Conservation (phyloP, 1,139 yeast genomes). For the Magnusiomyces clavatus region DNA sequence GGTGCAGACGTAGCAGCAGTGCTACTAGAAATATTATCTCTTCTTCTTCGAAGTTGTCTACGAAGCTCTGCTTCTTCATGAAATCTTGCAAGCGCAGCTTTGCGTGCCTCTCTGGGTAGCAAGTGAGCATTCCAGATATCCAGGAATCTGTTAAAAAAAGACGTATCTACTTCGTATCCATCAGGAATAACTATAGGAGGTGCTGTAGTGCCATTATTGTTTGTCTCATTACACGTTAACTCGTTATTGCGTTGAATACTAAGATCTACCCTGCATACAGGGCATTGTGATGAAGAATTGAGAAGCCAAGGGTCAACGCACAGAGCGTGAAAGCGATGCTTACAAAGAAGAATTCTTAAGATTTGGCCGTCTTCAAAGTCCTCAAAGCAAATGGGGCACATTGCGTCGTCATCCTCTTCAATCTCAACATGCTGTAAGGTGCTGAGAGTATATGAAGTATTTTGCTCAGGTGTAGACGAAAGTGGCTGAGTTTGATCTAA, state of each 20-base stretch:
- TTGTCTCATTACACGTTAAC: not conserved
- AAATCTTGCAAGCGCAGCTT: constrained; percentile 27
- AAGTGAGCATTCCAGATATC: constrained; percentile 32
- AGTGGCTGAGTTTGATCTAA: not conserved
- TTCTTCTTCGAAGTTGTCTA: constrained; percentile 17
- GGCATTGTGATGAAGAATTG: constrained; percentile 70
- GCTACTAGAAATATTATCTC: not conserved
- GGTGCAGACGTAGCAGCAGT: not conserved
- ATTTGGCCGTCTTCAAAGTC: constrained; percentile 47
- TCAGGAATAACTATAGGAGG: constrained; percentile 18
- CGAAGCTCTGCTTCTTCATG: constrained; percentile 29
- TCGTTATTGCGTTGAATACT: constrained; percentile 15
- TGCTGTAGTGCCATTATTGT: not conserved
- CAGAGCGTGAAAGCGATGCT: constrained; percentile 71
- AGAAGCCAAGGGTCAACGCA: constrained; percentile 83
- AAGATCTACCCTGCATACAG: constrained; percentile 67
- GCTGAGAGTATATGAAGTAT: not conserved
- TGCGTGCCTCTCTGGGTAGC: constrained; percentile 29
- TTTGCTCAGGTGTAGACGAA: not conserved
- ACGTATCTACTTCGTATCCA: constrained; percentile 25
- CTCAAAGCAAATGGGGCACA: constrained; percentile 77
- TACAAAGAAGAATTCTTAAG: constrained; percentile 62
- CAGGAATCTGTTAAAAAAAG: constrained; percentile 27
- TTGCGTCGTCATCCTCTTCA: constrained; percentile 46
- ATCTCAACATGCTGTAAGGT: constrained; percentile 9